Base-by-base conservation (phyloP, 768 basidiomycete genomes). In the Termitomyces sp. region DNA sequence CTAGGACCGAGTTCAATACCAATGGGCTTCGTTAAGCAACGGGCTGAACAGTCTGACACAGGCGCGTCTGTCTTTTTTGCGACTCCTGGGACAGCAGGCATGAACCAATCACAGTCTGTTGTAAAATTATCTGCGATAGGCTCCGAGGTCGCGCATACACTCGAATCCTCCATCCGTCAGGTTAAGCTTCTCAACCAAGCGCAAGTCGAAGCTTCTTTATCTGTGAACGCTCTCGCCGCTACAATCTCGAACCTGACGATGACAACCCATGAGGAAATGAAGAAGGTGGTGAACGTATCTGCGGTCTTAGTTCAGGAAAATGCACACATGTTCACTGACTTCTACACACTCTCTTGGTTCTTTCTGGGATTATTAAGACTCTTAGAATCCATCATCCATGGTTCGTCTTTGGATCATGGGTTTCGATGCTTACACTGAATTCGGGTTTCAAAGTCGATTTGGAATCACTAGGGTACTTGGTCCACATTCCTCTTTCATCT, bases 201-300 rank as follows among this genome's bases (percentile, higher is more conserved):
- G 37, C 84, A 85, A 59, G 65, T 62, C 34, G 72, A 77, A 29
- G 72, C 76, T 5, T 64, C 73, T 7, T 59, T 66, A 38, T 75
- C 79, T 25, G 77, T 78, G 50, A 57, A 65, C 15, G 66, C 67
- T 10, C 75, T 86, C 9, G 70, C 67, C 10, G 66, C 71, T 25
- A 69, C 73, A 0, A 64, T 86, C 31, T 63, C 72, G 8, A 69
- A 73, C 11, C 68, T 85, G 25, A 75, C 78, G 1, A 65, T 68
- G 37, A 75, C 73, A 10, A 75, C 82, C 2, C 76, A 74, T 25
- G 60, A 65, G 15, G 82, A 83, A 63, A 69, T 86, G 42, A 72
- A 76, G 57, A 76, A 74, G 60, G 79, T 87, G 57, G 83, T 81
- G 52, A 74, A 69, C 20, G 54, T 42, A 12, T 81, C 85, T 25